Percentiles rank a stretch among this genome's conserved stretches.
phyloP scores from a whole-genome alignment of 1,284 basidiomycete species.

The Pascua sp. region DNA sequence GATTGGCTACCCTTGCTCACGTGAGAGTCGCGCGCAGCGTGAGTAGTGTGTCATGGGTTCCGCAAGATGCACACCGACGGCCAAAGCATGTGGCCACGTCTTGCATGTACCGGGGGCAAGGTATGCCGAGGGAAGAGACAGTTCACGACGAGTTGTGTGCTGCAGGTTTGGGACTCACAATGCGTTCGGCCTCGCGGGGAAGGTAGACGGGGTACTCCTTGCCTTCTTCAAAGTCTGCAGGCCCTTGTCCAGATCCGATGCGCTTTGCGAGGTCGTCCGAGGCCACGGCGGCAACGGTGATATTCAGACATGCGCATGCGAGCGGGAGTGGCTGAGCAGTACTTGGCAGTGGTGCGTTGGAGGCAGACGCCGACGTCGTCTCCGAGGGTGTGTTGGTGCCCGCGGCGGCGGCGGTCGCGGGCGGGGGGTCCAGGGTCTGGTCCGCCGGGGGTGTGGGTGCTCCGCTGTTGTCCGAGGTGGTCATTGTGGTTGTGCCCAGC shows the following conservation, averaged over 20 bases:
- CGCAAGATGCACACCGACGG: no score
- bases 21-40: no score
- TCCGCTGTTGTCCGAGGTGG: no score
- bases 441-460: neutral
- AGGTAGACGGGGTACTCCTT: conserved; percentile 18
- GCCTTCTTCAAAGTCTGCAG: conserved; percentile 2
- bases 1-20: no score
- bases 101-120: no score
- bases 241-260: neutral
- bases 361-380: neutral
- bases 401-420: neutral
- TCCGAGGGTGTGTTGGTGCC: neutral
- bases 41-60: no score
- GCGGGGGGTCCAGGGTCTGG: neutral
- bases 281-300: conserved; percentile 22
- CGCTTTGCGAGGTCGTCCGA: conserved; percentile 6
- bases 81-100: no score
- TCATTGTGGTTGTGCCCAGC: no score
- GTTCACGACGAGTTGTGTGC: no score
- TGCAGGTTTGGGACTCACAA: conserved; percentile 12
- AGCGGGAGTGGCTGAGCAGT: conserved; percentile 26
- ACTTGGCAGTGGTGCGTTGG: conserved; percentile 18
- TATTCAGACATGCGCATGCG: conserved; percentile 36
- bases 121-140: no score
- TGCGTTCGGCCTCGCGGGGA: conserved; percentile 12